Evolutionary conservation across 179 eudicot species (phyloP), one percentile per base, ranked within the genome.

Genomic region (Heliamphora pulchella): DNA sequence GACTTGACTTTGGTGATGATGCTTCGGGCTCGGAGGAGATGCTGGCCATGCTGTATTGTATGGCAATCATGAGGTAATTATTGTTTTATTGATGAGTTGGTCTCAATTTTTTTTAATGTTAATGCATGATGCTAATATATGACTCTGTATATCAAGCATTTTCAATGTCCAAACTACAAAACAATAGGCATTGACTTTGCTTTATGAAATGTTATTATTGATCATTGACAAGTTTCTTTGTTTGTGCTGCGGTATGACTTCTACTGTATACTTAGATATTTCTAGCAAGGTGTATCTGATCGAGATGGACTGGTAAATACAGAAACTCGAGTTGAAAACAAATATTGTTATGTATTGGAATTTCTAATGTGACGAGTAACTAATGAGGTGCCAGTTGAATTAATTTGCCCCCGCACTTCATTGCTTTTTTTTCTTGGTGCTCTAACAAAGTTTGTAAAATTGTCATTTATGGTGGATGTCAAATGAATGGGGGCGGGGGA

Each of bases 1-100:
- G 96, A 80, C 77, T 43, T 79, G 86, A 84, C 58, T 43, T 83
- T 71, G 81, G 81, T 77, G 66, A 78, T 64, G 84, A 69, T 80
- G 89, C 54, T 80, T 58, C 77, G 5, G 87, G 80, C 50, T 91
- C 97, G 0, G 92, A 93, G 76, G 92, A 93, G 75, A 75, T 91
- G 84, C 81, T 95, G 77, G 81, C 97, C 8, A 91, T 91, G 97
- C 86, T 91, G 50, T 93, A 95, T 85, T 87, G 91, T 44, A 91
- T 93, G 97, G 92, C 97, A 3, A 85, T 93, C 48, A 83, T 89
- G 93, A 93, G 97, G 98, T 82, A 75, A 74, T 46, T 48, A 22
- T 47, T 14, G 65, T 77, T 15, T 13, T 14, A 48, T 14, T 64
- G 71, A 47, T 65, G 61, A 22, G 13, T 61, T 47, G 10, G 3